Conservation (phyloP, 768 basidiomycete genomes). For the Boletus edulis region DNA sequence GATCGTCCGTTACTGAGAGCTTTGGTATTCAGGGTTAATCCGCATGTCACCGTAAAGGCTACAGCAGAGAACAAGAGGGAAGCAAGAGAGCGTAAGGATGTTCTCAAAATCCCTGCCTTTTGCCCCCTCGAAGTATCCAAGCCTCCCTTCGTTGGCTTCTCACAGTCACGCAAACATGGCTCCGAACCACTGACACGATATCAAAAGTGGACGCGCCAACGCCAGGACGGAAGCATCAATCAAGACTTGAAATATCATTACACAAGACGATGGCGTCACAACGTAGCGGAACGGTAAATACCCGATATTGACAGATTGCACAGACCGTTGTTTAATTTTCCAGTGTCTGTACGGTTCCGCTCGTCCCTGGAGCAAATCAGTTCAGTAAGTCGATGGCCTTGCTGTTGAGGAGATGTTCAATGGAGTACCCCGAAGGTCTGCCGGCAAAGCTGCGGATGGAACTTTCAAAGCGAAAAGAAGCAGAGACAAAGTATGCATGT, state of each 20-base stretch:
- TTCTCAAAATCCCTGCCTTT: constrained; percentile 45
- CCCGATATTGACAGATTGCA: neutral
- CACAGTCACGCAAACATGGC: constrained; percentile 40
- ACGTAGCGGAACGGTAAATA: constrained; percentile 52
- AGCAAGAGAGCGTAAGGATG: constrained; percentile 32
- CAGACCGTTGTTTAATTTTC: neutral
- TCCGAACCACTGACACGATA: constrained; percentile 43
- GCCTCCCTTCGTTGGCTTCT: constrained; percentile 44
- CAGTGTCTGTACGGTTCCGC: constrained; percentile 55
- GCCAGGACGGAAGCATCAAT: constrained; percentile 14
- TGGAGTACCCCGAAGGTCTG: constrained; percentile 35
- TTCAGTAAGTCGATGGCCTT: constrained; percentile 35
- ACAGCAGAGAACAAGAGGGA: constrained; percentile 36
- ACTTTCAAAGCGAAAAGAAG: constrained; percentile 29
- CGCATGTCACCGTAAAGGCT: constrained; percentile 40
- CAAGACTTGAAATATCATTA: constrained; percentile 54
- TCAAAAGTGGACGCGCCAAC: constrained; percentile 39
- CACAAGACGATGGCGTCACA: constrained; percentile 40
- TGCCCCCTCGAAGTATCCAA: constrained; percentile 32
- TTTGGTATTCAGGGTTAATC: constrained; percentile 48
- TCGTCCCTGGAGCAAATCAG: constrained; percentile 50
- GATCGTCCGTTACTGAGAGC: neutral
- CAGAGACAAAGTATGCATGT: constrained; percentile 28
- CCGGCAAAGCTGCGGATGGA: constrained; percentile 39
- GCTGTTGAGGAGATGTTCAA: neutral